Conservation (phyloP, 202 grass and related monocot species). For the Carex arenaria region DNA sequence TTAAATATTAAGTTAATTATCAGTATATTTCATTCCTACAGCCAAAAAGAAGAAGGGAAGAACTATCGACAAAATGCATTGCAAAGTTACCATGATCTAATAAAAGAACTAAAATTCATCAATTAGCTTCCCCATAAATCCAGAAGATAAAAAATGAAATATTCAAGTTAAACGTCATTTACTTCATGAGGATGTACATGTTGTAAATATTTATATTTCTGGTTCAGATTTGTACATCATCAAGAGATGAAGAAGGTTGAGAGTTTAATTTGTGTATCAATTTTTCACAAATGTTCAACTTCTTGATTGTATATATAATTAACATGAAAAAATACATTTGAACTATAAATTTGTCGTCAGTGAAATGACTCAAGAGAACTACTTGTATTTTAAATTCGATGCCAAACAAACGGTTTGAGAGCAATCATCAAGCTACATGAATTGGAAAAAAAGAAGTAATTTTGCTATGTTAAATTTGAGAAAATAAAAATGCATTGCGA, state of each 20-base stretch:
- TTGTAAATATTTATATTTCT: too few relatives aligned
- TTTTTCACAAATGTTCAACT: not conserved
- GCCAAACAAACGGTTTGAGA: not conserved
- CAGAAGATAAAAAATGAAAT: too few relatives aligned
- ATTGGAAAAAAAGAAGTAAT: too few relatives aligned
- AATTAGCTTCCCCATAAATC: too few relatives aligned
- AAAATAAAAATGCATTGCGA: not conserved
- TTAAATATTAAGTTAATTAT: not conserved
- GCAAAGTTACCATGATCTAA: not conserved
- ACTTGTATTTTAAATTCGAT: not conserved
- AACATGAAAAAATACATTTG: too few relatives aligned
- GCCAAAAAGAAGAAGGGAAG: not conserved
- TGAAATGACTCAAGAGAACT: too few relatives aligned
- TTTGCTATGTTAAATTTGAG: not conserved
- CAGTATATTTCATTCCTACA: not conserved
- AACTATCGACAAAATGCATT: not conserved
- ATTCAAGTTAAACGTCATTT: too few relatives aligned
- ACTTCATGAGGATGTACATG: not conserved
- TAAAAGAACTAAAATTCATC: not conserved
- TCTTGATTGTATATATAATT: not conserved
- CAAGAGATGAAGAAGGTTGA: too few relatives aligned
- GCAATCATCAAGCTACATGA: not conserved
- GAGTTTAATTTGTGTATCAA: too few relatives aligned
- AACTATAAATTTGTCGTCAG: too few relatives aligned
- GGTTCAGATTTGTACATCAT: too few relatives aligned